Percentiles rank a stretch among this genome's conserved stretches.
These are phyloP conservation scores for Vitis rotundifolia DNA, from an alignment of 164 flowering plant species.

Conservation along the genomic window DNA sequence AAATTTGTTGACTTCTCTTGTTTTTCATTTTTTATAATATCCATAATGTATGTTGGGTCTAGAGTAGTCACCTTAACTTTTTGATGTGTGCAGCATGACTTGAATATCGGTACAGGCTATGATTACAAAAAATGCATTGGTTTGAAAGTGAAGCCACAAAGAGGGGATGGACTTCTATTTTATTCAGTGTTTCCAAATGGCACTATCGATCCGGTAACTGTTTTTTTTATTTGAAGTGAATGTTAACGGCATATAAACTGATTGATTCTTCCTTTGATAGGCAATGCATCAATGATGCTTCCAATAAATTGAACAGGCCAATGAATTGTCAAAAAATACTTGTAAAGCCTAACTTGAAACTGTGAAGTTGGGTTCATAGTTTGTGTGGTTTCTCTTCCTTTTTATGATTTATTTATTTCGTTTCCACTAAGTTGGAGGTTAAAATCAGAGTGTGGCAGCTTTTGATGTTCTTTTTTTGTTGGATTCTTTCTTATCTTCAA, in stretches of 20 bases:
- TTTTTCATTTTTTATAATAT: no score
- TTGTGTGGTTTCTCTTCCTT: neutral
- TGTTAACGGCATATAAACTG: no score
- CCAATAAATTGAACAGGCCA: no score
- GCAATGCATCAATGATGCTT: no score
- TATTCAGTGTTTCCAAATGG: conserved; percentile 83
- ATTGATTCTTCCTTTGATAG: no score
- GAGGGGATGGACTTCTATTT: conserved; percentile 88
- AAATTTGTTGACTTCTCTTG: neutral
- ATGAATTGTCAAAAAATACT: no score
- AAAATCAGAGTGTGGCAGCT: no score
- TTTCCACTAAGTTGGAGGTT: no score
- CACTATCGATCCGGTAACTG: conserved; percentile 79
- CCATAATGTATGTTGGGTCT: no score
- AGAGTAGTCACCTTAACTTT: neutral
- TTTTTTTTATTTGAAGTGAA: neutral
- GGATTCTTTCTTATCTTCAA: neutral
- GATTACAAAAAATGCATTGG: conserved; percentile 72
- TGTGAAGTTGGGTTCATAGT: no score
- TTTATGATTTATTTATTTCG: no score
- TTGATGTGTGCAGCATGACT: conserved; percentile 54
- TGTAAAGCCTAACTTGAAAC: no score
- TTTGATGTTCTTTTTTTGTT: neutral
- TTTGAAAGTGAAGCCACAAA: conserved; percentile 84
- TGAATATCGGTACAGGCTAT: conserved; percentile 50